These are phyloP conservation scores for Suillus discolor DNA, from an alignment of 768 basidiomycete genomes.

Conservation along the genomic window DNA sequence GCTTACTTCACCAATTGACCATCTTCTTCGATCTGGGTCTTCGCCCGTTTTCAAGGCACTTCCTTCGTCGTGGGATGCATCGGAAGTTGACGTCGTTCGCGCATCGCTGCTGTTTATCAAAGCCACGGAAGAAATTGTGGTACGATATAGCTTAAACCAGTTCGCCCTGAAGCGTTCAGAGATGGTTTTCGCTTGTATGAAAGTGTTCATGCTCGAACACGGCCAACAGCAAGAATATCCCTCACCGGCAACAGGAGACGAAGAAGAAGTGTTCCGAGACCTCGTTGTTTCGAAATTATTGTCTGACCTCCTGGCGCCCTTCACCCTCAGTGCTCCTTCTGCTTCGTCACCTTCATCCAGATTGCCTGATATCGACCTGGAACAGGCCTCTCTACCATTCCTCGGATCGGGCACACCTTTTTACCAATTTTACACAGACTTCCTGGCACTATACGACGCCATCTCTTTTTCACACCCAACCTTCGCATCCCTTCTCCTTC, in stretches of 20 bases:
- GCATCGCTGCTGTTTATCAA: slow-evolving; percentile 65
- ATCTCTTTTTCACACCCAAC: slow-evolving; percentile 83
- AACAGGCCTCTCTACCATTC: slow-evolving; percentile 55
- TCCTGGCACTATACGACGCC: slow-evolving; percentile 87
- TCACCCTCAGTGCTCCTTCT: slow-evolving; percentile 34
- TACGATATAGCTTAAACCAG: slow-evolving; percentile 39
- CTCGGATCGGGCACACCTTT: slow-evolving; percentile 77
- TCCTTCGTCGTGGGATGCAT: slow-evolving; percentile 73
- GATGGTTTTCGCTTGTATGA: slow-evolving; percentile 81
- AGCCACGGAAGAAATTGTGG: slow-evolving; percentile 48
- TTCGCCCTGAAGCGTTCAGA: slow-evolving; percentile 32
- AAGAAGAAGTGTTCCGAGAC: slow-evolving; percentile 84
- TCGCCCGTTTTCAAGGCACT: slow-evolving; percentile 68
- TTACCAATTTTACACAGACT: slow-evolving; percentile 93
- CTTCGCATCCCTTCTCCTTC: slow-evolving; percentile 76
- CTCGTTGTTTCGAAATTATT: slow-evolving; percentile 58
- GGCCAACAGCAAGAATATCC: slow-evolving; percentile 44
- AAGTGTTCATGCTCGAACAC: slow-evolving; percentile 95
- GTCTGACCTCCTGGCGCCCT: slow-evolving; percentile 59
- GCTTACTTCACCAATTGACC: slow-evolving; percentile 68
- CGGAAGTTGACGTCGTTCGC: slow-evolving; percentile 77
- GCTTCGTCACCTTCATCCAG: slow-evolving; percentile 6
- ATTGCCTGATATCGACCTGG: slow-evolving; percentile 36
- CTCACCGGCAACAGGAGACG: slow-evolving; percentile 25
- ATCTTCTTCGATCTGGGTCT: slow-evolving; percentile 79